Conservation (phyloP, 495 filamentous ascomycete genomes). For the Penicillium fimorum region DNA sequence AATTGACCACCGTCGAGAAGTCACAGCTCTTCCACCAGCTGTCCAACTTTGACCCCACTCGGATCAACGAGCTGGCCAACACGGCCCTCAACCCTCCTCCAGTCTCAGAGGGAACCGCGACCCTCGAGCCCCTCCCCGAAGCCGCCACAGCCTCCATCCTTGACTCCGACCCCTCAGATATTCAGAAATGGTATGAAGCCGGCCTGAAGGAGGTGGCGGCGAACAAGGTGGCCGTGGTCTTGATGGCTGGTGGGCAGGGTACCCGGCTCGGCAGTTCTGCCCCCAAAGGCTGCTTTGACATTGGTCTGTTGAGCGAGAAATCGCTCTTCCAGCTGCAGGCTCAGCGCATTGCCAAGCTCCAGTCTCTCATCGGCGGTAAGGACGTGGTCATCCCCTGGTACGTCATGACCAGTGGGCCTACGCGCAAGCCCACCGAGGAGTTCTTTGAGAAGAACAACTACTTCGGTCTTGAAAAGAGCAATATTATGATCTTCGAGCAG, state of each 20-base stretch:
- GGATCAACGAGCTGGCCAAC: constrained; percentile 81
- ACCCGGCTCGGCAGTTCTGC: constrained; percentile 91
- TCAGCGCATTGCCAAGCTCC: constrained; percentile 86
- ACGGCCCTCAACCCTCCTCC: constrained; percentile 77
- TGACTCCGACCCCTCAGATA: constrained; percentile 77
- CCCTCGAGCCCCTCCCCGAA: constrained; percentile 88
- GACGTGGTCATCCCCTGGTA: constrained; percentile 91
- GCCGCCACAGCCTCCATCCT: constrained; percentile 85
- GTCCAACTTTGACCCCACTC: constrained; percentile 69
- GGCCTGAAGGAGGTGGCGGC: constrained; percentile 81
- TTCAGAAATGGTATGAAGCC: constrained; percentile 80
- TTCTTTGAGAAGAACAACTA: constrained; percentile 89
- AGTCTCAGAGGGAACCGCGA: constrained; percentile 44
- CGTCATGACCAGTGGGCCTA: constrained; percentile 99
- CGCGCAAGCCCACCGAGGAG: constrained; percentile 81
- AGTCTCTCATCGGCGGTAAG: constrained; percentile 68
- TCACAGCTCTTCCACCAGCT: constrained; percentile 79
- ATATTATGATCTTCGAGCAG: constrained; percentile 94
- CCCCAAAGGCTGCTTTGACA: constrained; percentile 96
- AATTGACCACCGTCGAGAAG: constrained; percentile 70
- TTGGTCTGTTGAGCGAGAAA: constrained; percentile 88
- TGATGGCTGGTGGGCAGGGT: constrained; percentile 97
- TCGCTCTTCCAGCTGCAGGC: constrained; percentile 96
- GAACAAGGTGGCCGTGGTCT: constrained; percentile 90
- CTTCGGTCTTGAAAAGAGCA: constrained; percentile 82